Evolutionary conservation across 495 filamentous ascomycete species (phyloP).

Genomic region (Thermochaetoides thermophila): DNA sequence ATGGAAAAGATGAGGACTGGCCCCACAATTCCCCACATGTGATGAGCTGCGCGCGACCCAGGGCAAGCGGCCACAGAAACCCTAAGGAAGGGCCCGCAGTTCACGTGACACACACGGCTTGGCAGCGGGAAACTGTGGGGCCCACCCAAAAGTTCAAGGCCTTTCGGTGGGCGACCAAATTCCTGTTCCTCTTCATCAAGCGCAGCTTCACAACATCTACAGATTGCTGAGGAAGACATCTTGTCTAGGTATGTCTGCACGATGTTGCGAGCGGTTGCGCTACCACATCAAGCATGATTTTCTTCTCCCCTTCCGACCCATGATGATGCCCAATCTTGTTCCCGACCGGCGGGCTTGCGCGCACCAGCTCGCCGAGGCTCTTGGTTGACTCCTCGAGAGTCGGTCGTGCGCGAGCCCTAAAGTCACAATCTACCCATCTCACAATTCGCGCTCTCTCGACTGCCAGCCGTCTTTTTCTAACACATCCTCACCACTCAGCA

Average conservation of each 20-base stretch:
- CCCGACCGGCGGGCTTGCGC: no score
- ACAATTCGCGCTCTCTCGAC: constrained; percentile 4
- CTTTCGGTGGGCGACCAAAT: constrained; percentile 9
- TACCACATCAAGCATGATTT: constrained; percentile 7
- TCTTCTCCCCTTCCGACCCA: constrained; percentile 3
- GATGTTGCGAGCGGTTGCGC: constrained; percentile 18
- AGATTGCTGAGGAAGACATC: constrained; percentile 40
- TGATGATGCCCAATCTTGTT: constrained; percentile 18
- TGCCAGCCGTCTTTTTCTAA: constrained; percentile 19
- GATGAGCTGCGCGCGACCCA: constrained; percentile 3
- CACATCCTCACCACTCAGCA: constrained; percentile 22
- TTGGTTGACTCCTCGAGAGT: no score
- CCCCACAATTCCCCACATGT: constrained; percentile 9
- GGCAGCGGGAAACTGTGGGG: constrained; percentile 15
- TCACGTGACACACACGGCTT: constrained; percentile 19
- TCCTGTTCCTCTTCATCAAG: constrained; percentile 17
- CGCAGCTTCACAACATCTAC: constrained; percentile 27
- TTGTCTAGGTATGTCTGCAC: constrained; percentile 42
- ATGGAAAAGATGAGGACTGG: no score
- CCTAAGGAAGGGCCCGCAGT: constrained; percentile 13
- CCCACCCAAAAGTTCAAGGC: constrained; percentile 17
- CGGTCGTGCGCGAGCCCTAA: constrained; percentile 3
- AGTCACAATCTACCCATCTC: not conserved
- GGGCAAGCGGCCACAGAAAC: constrained; percentile 15
- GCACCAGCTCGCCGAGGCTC: no score